These are phyloP conservation scores for Cladobotryum mycophilum DNA, from an alignment of 2,329 filamentous ascomycete genomes.

Conservation along the genomic window DNA sequence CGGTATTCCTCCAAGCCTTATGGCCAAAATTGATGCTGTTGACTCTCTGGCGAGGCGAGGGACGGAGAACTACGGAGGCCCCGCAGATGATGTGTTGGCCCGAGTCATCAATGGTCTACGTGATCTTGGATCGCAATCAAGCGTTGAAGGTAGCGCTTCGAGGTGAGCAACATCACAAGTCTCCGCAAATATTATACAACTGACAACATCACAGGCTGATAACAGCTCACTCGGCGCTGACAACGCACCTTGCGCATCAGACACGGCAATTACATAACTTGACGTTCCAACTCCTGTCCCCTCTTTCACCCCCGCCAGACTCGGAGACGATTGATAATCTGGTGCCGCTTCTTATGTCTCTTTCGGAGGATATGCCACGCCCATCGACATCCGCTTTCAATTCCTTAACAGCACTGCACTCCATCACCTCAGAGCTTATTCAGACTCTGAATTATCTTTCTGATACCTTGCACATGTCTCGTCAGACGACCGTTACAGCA, in stretches of 20 bases:
- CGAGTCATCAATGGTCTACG: constrained; percentile 63
- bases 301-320: constrained; percentile 57
- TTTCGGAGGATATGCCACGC: constrained; percentile 61
- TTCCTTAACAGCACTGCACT: constrained; percentile 62
- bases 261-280: constrained; percentile 69
- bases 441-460: constrained; percentile 79
- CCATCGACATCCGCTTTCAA: constrained; percentile 56
- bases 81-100: constrained; percentile 59
- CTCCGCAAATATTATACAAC: background rate
- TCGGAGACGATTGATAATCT: constrained; percentile 61
- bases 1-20: constrained; percentile 60
- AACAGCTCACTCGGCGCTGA: constrained; percentile 67
- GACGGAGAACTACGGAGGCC: constrained; percentile 59
- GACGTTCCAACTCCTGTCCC: constrained; percentile 63
- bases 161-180: constrained; percentile 42
- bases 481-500: constrained; percentile 78
- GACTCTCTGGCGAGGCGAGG: constrained; percentile 63
- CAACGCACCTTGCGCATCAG: constrained; percentile 69
- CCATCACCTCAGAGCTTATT: constrained; percentile 65
- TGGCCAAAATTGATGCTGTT: constrained; percentile 65
- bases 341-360: constrained; percentile 59
- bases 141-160: constrained; percentile 65
- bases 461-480: constrained; percentile 89
- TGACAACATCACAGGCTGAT: constrained; percentile 50
- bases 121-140: constrained; percentile 66